These are phyloP conservation scores for Lanmaoa rubissima DNA, from an alignment of 768 basidiomycete genomes.

Conservation along the genomic window DNA sequence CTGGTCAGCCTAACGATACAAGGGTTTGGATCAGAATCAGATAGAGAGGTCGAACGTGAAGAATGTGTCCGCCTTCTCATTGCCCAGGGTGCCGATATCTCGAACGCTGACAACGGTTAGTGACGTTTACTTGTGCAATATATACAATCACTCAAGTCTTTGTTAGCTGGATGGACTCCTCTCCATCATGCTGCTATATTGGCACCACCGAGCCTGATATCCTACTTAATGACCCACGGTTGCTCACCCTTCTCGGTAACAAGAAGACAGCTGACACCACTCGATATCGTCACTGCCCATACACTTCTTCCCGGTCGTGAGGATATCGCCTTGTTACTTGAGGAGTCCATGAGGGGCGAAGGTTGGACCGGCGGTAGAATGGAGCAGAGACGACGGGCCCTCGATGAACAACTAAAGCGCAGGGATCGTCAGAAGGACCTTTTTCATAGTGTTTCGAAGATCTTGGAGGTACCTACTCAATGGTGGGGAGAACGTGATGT, in stretches of 20 bases:
- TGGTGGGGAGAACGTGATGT: slow-evolving; percentile 65
- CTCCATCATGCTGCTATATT: slow-evolving; percentile 89
- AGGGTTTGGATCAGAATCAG: slow-evolving; percentile 78
- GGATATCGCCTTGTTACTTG: slow-evolving; percentile 82
- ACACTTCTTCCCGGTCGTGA: slow-evolving; percentile 77
- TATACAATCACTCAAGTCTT: slow-evolving; percentile 2
- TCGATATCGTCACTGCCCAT: slow-evolving; percentile 88
- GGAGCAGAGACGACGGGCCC: slow-evolving; percentile 59
- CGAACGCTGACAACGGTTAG: slow-evolving; percentile 60
- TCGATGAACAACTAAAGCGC: slow-evolving; percentile 58
- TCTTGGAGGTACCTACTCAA: slow-evolving; percentile 52
- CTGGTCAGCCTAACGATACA: slow-evolving; percentile 76
- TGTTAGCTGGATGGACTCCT: slow-evolving; percentile 88
- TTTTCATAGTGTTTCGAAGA: slow-evolving; percentile 55
- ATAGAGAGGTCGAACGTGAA: slow-evolving; percentile 86
- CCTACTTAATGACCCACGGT: slow-evolving; percentile 89
- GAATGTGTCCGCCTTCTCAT: slow-evolving; percentile 83
- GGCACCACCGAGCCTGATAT: slow-evolving; percentile 87
- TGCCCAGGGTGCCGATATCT: slow-evolving; percentile 71
- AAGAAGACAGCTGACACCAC: slow-evolving; percentile 74
- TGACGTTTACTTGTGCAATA: slow-evolving; percentile 4
- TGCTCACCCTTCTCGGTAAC: slow-evolving; percentile 81
- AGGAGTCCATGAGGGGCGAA: slow-evolving; percentile 83
- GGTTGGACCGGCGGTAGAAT: slow-evolving; percentile 80
- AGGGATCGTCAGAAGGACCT: slow-evolving; percentile 52